Conservation (phyloP, 2,329 filamentous ascomycete genomes). For the Phialemoniopsis sp. region DNA sequence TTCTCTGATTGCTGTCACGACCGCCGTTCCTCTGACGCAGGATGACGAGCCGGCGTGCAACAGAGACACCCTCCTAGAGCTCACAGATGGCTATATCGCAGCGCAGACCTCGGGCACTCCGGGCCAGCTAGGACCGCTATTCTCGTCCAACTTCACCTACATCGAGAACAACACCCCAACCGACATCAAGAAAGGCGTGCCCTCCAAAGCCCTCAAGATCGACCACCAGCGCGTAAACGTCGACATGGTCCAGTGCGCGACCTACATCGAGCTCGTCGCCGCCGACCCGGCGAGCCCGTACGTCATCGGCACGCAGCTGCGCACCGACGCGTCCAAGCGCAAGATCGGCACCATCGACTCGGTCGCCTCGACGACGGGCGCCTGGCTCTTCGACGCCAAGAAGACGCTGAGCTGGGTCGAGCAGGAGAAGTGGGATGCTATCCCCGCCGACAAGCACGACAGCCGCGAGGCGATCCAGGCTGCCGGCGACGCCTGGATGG, state of each 20-base stretch:
- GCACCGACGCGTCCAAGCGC: conserved; percentile 4
- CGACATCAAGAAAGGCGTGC: conserved; percentile 19
- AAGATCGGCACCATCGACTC: conserved; percentile 20
- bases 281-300: conserved; percentile 23
- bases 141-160: conserved; percentile 15
- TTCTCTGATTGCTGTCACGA: no score
- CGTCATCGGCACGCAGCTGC: conserved; percentile 28
- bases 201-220: conserved; percentile 22
- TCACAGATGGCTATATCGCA: conserved; percentile 10
- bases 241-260: conserved; percentile 28
- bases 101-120: conserved; percentile 13
- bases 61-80: conserved; percentile 1
- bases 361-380: conserved; percentile 21
- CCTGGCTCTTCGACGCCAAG: conserved; percentile 26
- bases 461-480: conserved; percentile 15
- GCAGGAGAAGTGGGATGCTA: conserved; percentile 21
- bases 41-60: conserved; percentile 1
- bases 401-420: conserved; percentile 21
- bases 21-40: no score
- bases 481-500: conserved; percentile 25
- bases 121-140: conserved; percentile 3
- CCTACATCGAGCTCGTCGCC: conserved; percentile 30
- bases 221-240: conserved; percentile 27
- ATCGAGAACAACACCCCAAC: conserved; percentile 23
- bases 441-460: conserved; percentile 17